A percentile compares a stretch with the other conserved stretches of the same genome.
phyloP scores from a whole-genome alignment of 108 stramenopile genomes.

The Skeletonema potamos region DNA sequence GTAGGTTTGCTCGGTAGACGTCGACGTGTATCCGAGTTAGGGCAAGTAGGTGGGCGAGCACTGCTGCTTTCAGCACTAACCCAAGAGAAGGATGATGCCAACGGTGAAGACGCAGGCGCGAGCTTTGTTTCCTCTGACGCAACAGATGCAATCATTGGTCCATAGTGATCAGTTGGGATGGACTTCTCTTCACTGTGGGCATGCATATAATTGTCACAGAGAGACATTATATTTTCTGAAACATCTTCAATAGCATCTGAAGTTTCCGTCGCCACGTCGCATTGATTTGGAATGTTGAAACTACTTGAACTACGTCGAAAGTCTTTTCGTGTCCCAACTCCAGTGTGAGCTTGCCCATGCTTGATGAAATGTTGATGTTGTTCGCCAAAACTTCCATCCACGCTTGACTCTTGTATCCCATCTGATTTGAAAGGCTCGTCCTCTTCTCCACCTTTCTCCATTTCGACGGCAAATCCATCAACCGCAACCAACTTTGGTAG shows the following conservation, averaged over 20 bases:
- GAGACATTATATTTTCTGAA: conserved; percentile 14
- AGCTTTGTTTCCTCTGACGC: not conserved
- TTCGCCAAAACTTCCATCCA: not conserved
- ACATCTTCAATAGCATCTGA: conserved; percentile 26
- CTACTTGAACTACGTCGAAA: not conserved
- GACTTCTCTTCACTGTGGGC: conserved; percentile 1
- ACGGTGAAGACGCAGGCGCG: conserved; percentile 14
- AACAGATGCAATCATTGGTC: not conserved
- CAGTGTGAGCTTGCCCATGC: not conserved
- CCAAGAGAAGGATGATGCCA: conserved; percentile 32
- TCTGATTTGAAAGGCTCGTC: not conserved
- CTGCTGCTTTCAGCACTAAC: conserved; percentile 18
- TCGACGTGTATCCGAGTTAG: conserved; percentile 15
- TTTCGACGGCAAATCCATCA: conserved; percentile 41
- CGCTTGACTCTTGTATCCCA: not conserved
- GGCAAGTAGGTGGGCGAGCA: conserved; percentile 39
- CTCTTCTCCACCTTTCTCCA: not conserved
- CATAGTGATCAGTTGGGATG: not conserved
- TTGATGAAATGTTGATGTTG: not conserved
- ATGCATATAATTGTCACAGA: conserved; percentile 8
- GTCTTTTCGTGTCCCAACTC: not conserved
- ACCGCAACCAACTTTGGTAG: conserved; percentile 30
- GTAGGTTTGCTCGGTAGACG: conserved; percentile 9
- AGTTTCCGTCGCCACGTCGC: not conserved
- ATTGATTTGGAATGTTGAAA: not conserved